These are phyloP conservation scores for Phytophthora hibernalis DNA, from an alignment of 352 stramenopile species.

Conservation along the genomic window DNA sequence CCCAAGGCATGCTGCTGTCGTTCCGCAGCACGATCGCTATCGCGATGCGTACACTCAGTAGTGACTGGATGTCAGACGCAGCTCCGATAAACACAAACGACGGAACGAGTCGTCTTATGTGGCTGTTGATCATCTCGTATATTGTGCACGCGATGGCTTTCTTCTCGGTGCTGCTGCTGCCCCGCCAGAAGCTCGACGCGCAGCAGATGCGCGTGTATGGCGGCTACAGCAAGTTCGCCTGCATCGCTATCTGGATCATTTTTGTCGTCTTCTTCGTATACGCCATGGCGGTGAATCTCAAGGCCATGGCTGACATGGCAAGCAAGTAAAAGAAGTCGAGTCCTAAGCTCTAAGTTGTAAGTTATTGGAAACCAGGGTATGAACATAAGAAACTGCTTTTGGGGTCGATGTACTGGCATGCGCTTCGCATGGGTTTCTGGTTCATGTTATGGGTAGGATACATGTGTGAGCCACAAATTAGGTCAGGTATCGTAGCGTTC, in stretches of 20 bases:
- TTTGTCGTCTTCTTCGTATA: constrained; percentile 71
- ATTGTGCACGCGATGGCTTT: constrained; percentile 60
- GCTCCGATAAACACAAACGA: constrained; percentile 36
- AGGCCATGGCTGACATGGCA: constrained; percentile 47
- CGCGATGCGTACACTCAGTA: constrained; percentile 61
- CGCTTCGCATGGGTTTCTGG: too few relatives aligned
- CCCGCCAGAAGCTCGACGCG: constrained; percentile 65
- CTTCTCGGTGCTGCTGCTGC: constrained; percentile 61
- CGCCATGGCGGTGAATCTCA: constrained; percentile 57
- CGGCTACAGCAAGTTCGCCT: constrained; percentile 63
- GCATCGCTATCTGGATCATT: constrained; percentile 59
- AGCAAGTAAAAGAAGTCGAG: constrained; percentile 14
- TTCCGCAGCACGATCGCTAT: constrained; percentile 70
- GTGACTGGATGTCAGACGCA: constrained; percentile 48
- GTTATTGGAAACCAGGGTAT: constrained; percentile 27
- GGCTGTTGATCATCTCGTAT: constrained; percentile 64
- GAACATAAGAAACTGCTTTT: constrained; percentile 4
- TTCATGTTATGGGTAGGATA: too few relatives aligned
- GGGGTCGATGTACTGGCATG: too few relatives aligned
- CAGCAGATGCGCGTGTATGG: constrained; percentile 73
- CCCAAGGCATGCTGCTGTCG: constrained; percentile 66
- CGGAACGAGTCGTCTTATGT: constrained; percentile 35
- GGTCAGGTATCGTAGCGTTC: too few relatives aligned
- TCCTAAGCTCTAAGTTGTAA: constrained; percentile 26
- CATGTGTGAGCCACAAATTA: too few relatives aligned